Base-by-base conservation (phyloP, 2,329 filamentous ascomycete genomes). In the Claviceps sp. region DNA sequence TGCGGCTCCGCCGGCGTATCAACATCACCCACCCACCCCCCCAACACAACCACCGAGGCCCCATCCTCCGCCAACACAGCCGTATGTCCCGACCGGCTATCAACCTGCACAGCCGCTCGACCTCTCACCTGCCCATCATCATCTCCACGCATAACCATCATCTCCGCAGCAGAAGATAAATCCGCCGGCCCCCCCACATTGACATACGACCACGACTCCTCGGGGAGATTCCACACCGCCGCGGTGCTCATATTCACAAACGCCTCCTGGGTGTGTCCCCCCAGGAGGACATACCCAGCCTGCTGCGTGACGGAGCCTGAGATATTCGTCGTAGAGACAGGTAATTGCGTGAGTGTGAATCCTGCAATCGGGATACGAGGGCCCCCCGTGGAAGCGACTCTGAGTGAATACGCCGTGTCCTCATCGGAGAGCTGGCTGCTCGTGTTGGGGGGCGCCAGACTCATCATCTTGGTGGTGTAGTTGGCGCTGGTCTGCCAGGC, bases 241-340 rank as follows among this genome's bases (percentile, higher is more conserved):
- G 91, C 80, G 44, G 89, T 87, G 52, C 88, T 94, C 85, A 95
- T 96, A 65, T 96, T 95, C 69, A 96, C 84, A 63, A 95, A 96
- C 0, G 89, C 90, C 16, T 73, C 68, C 58, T 81, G 74, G 0
- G 89, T 95, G 63, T 96, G 89, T 0, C 91, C 91, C 42, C 90
- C 91, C 16, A 96, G 71, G 22, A 96, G 70, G 13, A 95, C 79
- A 58, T 88, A 91, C 59, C 84, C 83, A 56, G 85, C 82, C 63
- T 90, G 81, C 62, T 89, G 85, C 4, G 81, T 84, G 42, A 84
- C 72, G 2, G 74, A 72, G 3, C 79, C 82, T 16, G 79, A 82
- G 4, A 76, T 75, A 62, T 86, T 85, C 20, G 84, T 82, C 58
- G 81, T 82, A 1, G 85, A 84, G 0, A 87, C 81, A 5, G 76